A percentile compares a stretch with the other conserved stretches of the same genome.
Conservation (phyloP, 2,329 filamentous ascomycete species). For the Claviceps cyperi region DNA sequence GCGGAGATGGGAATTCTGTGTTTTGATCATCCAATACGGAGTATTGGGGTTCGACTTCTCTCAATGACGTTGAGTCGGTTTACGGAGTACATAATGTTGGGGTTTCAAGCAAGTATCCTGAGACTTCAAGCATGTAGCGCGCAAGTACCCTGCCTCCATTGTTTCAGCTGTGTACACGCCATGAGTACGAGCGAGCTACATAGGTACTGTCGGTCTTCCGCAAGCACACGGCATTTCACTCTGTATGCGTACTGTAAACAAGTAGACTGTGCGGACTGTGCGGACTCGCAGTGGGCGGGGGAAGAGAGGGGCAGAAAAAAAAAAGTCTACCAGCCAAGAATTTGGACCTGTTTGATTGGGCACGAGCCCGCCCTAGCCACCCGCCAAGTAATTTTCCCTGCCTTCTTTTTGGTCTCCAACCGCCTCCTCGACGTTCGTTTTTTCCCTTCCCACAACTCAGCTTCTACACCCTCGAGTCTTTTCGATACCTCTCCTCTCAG, state of each 20-base stretch:
- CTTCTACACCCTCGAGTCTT: constrained; percentile 16
- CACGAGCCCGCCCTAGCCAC: constrained; percentile 19
- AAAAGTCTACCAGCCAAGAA: constrained; percentile 1
- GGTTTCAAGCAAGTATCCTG: neutral
- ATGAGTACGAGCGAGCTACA: neutral
- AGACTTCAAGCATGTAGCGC: neutral
- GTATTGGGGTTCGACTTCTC: too few species aligned
- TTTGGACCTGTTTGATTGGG: constrained; percentile 5
- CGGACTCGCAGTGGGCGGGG: neutral
- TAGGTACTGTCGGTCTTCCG: neutral
- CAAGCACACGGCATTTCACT: too few species aligned
- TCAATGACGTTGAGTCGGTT: too few species aligned
- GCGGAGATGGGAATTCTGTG: too few species aligned
- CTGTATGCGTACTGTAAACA: too few species aligned
- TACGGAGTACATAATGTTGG: neutral
- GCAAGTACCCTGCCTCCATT: neutral
- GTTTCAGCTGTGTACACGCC: neutral
- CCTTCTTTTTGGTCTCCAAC: constrained; percentile 17
- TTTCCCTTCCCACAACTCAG: constrained; percentile 20
- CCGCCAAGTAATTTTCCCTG: constrained; percentile 20
- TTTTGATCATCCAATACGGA: too few species aligned
- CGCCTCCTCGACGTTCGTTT: constrained; percentile 11
- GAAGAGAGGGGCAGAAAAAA: constrained; percentile 1
- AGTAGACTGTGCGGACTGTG: too few species aligned
- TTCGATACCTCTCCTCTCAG: constrained; percentile 17